Base-by-base conservation (phyloP, 768 basidiomycete species). In the Xerocomus potaroensis region DNA sequence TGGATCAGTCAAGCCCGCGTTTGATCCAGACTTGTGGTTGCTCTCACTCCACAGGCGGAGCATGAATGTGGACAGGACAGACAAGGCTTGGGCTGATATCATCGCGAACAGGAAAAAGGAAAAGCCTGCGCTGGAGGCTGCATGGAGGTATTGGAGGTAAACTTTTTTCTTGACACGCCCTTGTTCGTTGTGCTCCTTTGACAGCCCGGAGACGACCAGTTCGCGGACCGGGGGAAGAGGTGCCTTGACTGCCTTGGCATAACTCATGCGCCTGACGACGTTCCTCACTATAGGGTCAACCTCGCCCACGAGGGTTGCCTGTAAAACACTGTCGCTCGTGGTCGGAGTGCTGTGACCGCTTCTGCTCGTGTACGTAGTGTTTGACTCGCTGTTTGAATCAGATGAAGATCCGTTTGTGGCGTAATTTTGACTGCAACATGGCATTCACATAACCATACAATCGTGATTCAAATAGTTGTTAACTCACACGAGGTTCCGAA, bases 21-120 rank as follows among this genome's bases (percentile, higher is more conserved):
- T 88, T 36, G 63, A 64, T 9, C 84, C 84, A 1, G 61, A 65
- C 54, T 74, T 70, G 4, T 75, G 72, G 53, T 94, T 94, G 49
- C 83, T 78, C 60, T 91, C 86, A 8, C 86, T 83, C 91, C 90
- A 95, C 40, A 75, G 71, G 31, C 88, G 78, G n/a, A 95, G 69
- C 36, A 84, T 79, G 26, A 82, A 66, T 22, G 80, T 87, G 0
- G 78, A 77, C 9, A 75, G 45, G 24, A 93, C 79, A 0, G 77
- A 75, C 8, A 76, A 60, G 5, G 70, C 75, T 62, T 94, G 91
- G 45, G 80, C 66, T 19, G 68, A 31, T 1, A 80, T 41, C 5
- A 76, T 79, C 7, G 74, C 69, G 18, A 84, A 40, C 7, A 92
- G 50, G 51, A 87, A 85, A 51, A 87, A 75, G 6, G 59, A 58